A percentile compares a stretch with the other conserved stretches of the same genome.
phyloP scores from a whole-genome alignment of 2,329 filamentous ascomycete genomes.

The Botryotinia globosa region DNA sequence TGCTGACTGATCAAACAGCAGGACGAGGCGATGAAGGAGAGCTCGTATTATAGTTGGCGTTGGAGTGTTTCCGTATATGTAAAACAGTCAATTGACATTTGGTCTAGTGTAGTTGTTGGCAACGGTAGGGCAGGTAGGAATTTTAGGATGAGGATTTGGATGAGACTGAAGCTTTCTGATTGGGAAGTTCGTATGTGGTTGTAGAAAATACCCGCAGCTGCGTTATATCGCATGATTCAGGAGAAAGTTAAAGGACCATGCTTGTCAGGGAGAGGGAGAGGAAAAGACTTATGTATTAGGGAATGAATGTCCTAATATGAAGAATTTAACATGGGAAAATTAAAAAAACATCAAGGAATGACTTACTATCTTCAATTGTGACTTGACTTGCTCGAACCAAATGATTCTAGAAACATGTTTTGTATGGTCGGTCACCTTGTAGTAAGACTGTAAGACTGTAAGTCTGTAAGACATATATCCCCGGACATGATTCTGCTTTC shows the following conservation, averaged over 20 bases:
- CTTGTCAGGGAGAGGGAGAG: not conserved
- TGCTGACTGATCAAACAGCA: not conserved
- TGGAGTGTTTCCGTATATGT: not conserved
- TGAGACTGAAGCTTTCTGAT: not conserved
- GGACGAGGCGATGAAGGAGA: not conserved
- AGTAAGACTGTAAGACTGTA: too few relatives aligned
- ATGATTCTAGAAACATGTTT: not conserved
- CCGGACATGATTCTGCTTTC: constrained; percentile 3
- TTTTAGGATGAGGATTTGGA: not conserved
- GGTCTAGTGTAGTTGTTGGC: not conserved
- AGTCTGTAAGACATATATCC: too few relatives aligned
- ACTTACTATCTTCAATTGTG: not conserved
- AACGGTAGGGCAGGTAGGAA: not conserved
- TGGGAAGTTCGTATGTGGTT: not conserved
- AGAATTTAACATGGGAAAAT: not conserved
- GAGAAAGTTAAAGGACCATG: not conserved
- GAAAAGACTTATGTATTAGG: not conserved
- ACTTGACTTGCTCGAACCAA: constrained; percentile 1
- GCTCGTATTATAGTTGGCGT: not conserved
- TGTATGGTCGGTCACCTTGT: too few relatives aligned
- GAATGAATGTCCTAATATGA: too few relatives aligned
- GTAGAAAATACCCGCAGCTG: not conserved
- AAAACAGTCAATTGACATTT: not conserved
- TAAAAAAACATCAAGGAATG: not conserved
- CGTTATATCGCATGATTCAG: not conserved